Percentiles rank a stretch among this genome's conserved stretches.
phyloP scores from a whole-genome alignment of 2,329 filamentous ascomycete genomes.

The Calonectria pseudoreteaudii region DNA sequence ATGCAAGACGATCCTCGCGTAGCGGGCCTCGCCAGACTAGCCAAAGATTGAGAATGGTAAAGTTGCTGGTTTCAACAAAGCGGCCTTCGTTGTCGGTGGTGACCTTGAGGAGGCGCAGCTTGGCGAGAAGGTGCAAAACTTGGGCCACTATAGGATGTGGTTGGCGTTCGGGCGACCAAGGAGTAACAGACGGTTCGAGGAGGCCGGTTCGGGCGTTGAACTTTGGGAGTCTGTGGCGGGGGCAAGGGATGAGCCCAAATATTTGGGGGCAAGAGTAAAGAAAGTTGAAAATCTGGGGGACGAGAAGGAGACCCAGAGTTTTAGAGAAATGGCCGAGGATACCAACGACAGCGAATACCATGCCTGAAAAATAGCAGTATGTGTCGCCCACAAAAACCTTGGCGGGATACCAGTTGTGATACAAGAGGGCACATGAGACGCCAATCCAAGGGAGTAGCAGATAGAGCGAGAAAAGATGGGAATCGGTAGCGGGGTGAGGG shows the following conservation, averaged over 20 bases:
- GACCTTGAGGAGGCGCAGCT: conserved; percentile 75
- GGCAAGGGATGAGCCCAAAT: conserved; percentile 90
- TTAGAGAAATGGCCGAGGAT: conserved; percentile 99
- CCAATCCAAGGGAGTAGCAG: conserved; percentile 94
- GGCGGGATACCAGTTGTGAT: conserved; percentile 96
- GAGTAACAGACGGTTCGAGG: conserved; percentile 86
- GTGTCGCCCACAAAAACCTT: conserved; percentile 97
- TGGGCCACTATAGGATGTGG: conserved; percentile 73
- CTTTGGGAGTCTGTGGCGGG: conserved; percentile 88
- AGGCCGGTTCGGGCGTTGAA: conserved; percentile 89
- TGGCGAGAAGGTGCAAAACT: conserved; percentile 75
- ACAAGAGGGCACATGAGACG: conserved; percentile 86
- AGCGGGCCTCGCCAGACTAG: conserved; percentile 94
- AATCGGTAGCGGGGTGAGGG: conserved; percentile 93
- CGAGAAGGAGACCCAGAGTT: conserved; percentile 88
- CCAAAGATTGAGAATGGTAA: conserved; percentile 96
- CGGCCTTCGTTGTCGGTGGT: conserved; percentile 74
- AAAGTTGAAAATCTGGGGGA: conserved; percentile 98
- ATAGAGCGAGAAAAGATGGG: conserved; percentile 95
- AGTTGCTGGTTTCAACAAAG: conserved; percentile 85
- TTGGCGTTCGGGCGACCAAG: conserved; percentile 76
- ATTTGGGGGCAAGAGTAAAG: conserved; percentile 92
- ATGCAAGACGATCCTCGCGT: conserved; percentile 84
- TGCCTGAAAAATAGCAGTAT: conserved; percentile 99
- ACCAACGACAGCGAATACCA: conserved; percentile 97